Percentiles rank a stretch among this genome's conserved stretches.
phyloP scores from a whole-genome alignment of 768 basidiomycete species.

The Mycena rosella region DNA sequence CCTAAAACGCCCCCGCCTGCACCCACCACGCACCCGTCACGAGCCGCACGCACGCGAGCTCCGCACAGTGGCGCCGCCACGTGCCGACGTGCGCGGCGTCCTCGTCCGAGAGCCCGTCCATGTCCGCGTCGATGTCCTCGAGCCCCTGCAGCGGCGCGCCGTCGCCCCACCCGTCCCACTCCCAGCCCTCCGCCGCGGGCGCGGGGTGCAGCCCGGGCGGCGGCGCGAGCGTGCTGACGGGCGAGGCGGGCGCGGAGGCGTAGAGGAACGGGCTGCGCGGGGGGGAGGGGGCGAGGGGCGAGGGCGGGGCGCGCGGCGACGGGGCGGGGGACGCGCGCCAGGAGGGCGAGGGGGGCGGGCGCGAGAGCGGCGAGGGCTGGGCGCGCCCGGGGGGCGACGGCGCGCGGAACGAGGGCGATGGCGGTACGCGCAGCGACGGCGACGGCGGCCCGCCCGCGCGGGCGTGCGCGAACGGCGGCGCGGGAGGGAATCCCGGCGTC shows the following conservation, averaged over 20 bases:
- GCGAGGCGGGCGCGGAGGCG: constrained; percentile 7
- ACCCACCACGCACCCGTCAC: constrained; percentile 36
- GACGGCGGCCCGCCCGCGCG: constrained; percentile 2
- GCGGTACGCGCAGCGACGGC: background rate
- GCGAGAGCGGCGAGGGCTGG: constrained; percentile 4
- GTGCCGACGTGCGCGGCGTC: constrained; percentile 31
- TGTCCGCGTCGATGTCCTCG: background rate
- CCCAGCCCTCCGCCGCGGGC: constrained; percentile 18
- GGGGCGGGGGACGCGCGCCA: background rate
- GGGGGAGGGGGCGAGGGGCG: background rate
- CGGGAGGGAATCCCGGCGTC: constrained; percentile 9
- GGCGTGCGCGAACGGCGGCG: background rate
- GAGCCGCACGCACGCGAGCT: constrained; percentile 30
- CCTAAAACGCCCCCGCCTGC: background rate
- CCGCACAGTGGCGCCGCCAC: constrained; percentile 32
- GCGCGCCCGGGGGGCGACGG: background rate
- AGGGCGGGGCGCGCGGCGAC: background rate
- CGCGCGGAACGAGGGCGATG: background rate
- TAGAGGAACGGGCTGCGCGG: background rate
- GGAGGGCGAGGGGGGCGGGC: constrained; percentile 19
- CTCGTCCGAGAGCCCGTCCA: constrained; percentile 4
- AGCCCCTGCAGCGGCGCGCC: background rate
- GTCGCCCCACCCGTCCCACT: constrained; percentile 36
- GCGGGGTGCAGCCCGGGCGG: constrained; percentile 9
- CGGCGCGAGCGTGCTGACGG: constrained; percentile 6